phyloP scores from a whole-genome alignment of 2,329 filamentous ascomycete species.

The Metarhizium guizhouense region DNA sequence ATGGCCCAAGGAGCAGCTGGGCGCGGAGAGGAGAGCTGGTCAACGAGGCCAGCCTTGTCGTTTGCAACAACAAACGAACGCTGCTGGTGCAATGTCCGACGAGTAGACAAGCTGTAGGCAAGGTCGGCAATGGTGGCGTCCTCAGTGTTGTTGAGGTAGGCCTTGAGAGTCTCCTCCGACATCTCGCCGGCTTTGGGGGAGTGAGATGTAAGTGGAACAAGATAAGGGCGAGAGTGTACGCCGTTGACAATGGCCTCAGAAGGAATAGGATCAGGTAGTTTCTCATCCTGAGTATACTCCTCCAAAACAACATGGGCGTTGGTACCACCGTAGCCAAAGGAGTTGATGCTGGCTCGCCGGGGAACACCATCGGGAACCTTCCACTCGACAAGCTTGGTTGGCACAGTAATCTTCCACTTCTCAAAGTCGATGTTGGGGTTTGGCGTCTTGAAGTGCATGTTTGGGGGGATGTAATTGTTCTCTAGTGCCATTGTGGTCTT shows the following conservation, averaged over 20 bases:
- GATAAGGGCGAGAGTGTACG: constrained; percentile 32
- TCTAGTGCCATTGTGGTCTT: constrained; percentile 17
- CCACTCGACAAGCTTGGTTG: constrained; percentile 4
- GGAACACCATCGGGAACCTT: constrained; percentile 3
- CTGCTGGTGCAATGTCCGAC: constrained; percentile 13
- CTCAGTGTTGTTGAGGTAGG: constrained; percentile 8
- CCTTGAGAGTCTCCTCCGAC: constrained; percentile 10
- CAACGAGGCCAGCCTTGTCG: constrained; percentile 6
- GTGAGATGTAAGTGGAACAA: constrained; percentile 14
- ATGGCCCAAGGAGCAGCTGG: constrained; percentile 20
- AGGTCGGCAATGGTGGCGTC: constrained; percentile 11
- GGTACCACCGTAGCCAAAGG: constrained; percentile 28
- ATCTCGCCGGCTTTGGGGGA: constrained; percentile 13
- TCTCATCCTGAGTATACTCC: background rate
- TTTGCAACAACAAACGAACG: constrained; percentile 16
- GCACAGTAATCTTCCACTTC: constrained; percentile 8
- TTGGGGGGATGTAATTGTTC: constrained; percentile 14
- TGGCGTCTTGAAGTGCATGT: constrained; percentile 13
- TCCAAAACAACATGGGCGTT: constrained; percentile 25
- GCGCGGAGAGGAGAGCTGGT: constrained; percentile 10
- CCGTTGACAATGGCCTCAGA: constrained; percentile 8
- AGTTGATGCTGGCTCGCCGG: constrained; percentile 19
- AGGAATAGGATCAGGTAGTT: background rate
- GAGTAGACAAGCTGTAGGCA: constrained; percentile 13
- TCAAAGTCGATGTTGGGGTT: constrained; percentile 15